Base-by-base conservation (phyloP, 1,284 basidiomycete genomes). In the Erythrobasidium hasegawianum region DNA sequence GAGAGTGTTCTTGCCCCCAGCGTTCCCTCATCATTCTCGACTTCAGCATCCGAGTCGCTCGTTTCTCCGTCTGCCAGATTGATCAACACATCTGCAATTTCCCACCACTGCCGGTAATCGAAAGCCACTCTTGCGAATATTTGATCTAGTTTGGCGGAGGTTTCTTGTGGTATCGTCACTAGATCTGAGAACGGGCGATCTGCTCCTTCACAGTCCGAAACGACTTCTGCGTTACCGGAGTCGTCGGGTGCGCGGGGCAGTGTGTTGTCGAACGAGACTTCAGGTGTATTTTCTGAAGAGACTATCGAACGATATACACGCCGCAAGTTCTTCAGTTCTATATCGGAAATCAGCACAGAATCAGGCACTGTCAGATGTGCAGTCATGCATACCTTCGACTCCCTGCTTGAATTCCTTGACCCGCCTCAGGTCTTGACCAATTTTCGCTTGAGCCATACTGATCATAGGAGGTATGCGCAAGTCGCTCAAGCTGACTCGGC, bases 401-500 rank as follows among this genome's bases (percentile, higher is more conserved):
- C 85, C 87, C 3, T 81, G 78, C 7, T 90, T 90, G 81, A 94
- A 94, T 73, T 90, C 88, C 70, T 86, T 83, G 7, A 94, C 89
- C 80, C 91, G 85, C 0, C 84, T 84, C 73, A 93, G 79, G 77
- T 90, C 88, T 71, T 87, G 81, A 75, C 86, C 84, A 59, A 93
- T 78, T 45, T 86, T 87, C 14, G 86, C 85, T 79, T 94, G 91
- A 55, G 89, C 89, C 70, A 87, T 86, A 74, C 86, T 87, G 57
- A 95, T 92, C 70, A 89, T 79, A 13, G 86, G 83, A 10, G 91
- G 92, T 49, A 95, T 95, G 81, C 90, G 89, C 70, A 94, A 72
- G 64, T 81, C 80, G 27, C 75, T 83, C 3, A 89, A 77, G 68
- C 85, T 87, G 64, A 74, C 75, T 59, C 75, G 67, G 50, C 76